These are phyloP conservation scores for Purpureocillium lavendulum DNA, from an alignment of 2,329 filamentous ascomycete species.

Conservation along the genomic window DNA sequence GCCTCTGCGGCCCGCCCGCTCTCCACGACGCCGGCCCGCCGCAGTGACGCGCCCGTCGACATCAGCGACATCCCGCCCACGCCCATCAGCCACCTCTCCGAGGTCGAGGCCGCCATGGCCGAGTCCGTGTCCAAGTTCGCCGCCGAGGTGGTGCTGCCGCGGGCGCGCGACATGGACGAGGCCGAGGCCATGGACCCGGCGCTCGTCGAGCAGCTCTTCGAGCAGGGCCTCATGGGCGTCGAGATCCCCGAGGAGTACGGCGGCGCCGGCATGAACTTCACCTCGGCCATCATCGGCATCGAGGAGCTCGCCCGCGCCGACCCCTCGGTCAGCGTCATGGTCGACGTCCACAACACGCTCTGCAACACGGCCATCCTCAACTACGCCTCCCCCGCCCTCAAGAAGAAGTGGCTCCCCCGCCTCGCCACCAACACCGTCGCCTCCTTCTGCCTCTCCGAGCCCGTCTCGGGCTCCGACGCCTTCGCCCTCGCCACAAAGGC, in stretches of 20 bases:
- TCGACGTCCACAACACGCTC: constrained; percentile 96
- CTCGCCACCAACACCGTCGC: constrained; percentile 85
- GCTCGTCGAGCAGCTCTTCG: constrained; percentile 87
- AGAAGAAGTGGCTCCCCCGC: constrained; percentile 83
- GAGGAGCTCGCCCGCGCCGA: constrained; percentile 93
- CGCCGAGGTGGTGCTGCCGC: constrained; percentile 78
- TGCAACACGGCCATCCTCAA: constrained; percentile 91
- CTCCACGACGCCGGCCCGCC: constrained; percentile 50
- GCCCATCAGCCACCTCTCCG: constrained; percentile 86
- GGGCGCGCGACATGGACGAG: constrained; percentile 96
- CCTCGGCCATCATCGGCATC: constrained; percentile 88
- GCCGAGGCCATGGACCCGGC: constrained; percentile 84
- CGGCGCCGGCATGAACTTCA: constrained; percentile 98
- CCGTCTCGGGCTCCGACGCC: constrained; percentile 86
- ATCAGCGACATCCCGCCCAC: constrained; percentile 77
- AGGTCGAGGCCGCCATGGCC: constrained; percentile 81
- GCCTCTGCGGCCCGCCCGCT: constrained; percentile 44
- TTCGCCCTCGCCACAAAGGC: constrained; percentile 93
- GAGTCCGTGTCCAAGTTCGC: constrained; percentile 90
- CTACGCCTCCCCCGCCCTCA: constrained; percentile 66
- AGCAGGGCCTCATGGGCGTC: constrained; percentile 94
- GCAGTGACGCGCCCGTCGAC: constrained; percentile 35
- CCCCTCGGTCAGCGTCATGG: constrained; percentile 88
- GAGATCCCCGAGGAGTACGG: constrained; percentile 97
- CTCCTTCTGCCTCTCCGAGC: constrained; percentile 89